phyloP scores from a whole-genome alignment of 306 rosid genomes.

The Potentilla sterilis region DNA sequence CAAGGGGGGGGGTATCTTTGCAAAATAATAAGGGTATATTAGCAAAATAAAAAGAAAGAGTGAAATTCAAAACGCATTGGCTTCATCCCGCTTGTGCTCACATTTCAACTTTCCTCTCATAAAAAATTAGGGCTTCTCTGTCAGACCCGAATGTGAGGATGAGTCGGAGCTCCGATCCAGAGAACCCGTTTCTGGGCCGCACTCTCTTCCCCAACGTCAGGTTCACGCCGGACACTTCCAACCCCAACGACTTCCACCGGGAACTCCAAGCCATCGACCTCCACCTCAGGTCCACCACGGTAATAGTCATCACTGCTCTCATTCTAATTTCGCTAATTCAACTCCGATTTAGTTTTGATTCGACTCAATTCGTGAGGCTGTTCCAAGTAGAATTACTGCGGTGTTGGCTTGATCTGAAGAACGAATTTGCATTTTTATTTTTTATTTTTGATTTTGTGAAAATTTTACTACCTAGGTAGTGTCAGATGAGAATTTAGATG shows the following conservation, averaged over 20 bases:
- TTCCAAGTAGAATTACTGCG: not conserved
- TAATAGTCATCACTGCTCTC: constrained; percentile 3
- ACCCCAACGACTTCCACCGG: constrained; percentile 31
- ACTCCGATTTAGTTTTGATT: not conserved
- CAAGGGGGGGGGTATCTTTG: no score
- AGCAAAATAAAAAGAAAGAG: not conserved
- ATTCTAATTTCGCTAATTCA: not conserved
- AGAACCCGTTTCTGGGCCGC: constrained; percentile 56
- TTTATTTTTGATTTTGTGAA: not conserved
- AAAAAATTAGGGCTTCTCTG: not conserved
- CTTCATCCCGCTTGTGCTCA: not conserved
- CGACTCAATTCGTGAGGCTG: not conserved
- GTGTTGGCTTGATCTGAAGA: not conserved
- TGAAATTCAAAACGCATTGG: not conserved
- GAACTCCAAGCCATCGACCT: constrained; percentile 49
- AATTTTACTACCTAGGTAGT: no score
- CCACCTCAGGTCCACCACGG: constrained; percentile 58
- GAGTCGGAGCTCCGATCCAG: constrained; percentile 25
- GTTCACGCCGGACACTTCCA: constrained; percentile 21
- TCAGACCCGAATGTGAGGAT: constrained; percentile 16
- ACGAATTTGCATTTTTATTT: not conserved
- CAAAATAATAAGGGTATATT: not conserved
- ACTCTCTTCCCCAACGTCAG: constrained; percentile 43
- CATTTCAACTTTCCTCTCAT: not conserved
- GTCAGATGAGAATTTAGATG: no score